phyloP scores from a whole-genome alignment of 2,329 filamentous ascomycete species.

The Graphium sp. region DNA sequence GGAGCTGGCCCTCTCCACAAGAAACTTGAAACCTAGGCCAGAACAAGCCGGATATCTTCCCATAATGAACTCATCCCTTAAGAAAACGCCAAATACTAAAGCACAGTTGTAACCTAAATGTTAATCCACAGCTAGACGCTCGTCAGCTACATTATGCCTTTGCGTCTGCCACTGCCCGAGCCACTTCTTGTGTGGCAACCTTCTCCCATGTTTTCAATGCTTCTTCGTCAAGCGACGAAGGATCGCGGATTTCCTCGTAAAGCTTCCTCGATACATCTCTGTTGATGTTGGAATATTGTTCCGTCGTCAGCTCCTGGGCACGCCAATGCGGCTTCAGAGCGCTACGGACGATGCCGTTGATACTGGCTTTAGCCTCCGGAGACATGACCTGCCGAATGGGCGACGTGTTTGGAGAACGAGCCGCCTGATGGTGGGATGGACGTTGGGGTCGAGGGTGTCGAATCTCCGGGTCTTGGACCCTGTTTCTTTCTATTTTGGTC shows the following conservation, averaged over 20 bases:
- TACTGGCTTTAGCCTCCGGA: constrained; percentile 69
- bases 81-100: neutral
- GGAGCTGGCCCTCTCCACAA: neutral
- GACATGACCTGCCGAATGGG: constrained; percentile 50
- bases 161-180: constrained; percentile 49
- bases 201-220: constrained; percentile 57
- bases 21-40: neutral
- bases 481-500: constrained; percentile 9
- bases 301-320: constrained; percentile 62
- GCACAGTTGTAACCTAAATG: too few relatives aligned
- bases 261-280: constrained; percentile 74
- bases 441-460: constrained; percentile 34
- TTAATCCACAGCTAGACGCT: constrained; percentile 1
- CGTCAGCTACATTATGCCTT: constrained; percentile 18
- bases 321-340: constrained; percentile 73
- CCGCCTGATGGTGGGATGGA: constrained; percentile 19
- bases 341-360: constrained; percentile 74
- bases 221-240: constrained; percentile 43
- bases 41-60: neutral
- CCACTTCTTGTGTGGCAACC: constrained; percentile 63
- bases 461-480: constrained; percentile 20
- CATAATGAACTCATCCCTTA: constrained; percentile 1
- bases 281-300: constrained; percentile 88
- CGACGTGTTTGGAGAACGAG: constrained; percentile 46
- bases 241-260: constrained; percentile 51